phyloP scores from a whole-genome alignment of 2,329 filamentous ascomycete species.

The Septoria linicola region DNA sequence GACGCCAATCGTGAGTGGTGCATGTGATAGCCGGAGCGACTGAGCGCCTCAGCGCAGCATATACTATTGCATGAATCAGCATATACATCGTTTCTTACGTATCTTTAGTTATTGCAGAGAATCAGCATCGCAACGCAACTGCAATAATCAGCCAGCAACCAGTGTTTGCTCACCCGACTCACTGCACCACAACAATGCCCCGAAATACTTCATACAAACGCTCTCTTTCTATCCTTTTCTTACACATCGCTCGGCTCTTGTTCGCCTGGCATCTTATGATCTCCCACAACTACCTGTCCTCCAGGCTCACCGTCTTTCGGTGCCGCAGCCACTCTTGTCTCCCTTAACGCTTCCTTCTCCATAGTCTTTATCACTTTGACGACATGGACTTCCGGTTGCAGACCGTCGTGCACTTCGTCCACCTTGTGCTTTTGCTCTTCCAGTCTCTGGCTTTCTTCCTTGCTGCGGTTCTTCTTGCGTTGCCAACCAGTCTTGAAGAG shows the following conservation, averaged over 20 bases:
- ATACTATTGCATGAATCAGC: too few species aligned
- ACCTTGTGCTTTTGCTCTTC: slow-evolving; percentile 16
- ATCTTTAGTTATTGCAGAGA: too few species aligned
- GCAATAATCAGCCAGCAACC: too few species aligned
- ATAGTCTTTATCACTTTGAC: slow-evolving; percentile 28
- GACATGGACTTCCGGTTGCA: slow-evolving; percentile 20
- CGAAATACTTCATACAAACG: background rate
- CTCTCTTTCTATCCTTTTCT: background rate
- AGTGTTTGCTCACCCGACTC: background rate
- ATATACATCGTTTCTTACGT: too few species aligned
- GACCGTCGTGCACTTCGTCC: slow-evolving; percentile 23
- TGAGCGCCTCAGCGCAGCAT: too few species aligned
- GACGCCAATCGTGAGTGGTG: too few species aligned
- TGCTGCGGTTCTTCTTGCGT: slow-evolving; percentile 54
- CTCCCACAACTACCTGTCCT: slow-evolving; percentile 3
- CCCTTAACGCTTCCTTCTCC: slow-evolving; percentile 12
- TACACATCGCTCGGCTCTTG: slow-evolving; percentile 11
- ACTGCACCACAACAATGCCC: too few species aligned
- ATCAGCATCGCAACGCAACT: too few species aligned
- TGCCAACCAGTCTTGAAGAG: slow-evolving; percentile 80
- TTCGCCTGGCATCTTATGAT: slow-evolving; percentile 6
- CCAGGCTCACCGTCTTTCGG: background rate
- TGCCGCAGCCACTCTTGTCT: slow-evolving; percentile 3
- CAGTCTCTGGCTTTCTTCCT: slow-evolving; percentile 13
- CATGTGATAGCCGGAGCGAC: too few species aligned